These are phyloP conservation scores for Rhynchospora breviuscula DNA, from an alignment of 176 grass and related monocot genomes.

Conservation along the genomic window DNA sequence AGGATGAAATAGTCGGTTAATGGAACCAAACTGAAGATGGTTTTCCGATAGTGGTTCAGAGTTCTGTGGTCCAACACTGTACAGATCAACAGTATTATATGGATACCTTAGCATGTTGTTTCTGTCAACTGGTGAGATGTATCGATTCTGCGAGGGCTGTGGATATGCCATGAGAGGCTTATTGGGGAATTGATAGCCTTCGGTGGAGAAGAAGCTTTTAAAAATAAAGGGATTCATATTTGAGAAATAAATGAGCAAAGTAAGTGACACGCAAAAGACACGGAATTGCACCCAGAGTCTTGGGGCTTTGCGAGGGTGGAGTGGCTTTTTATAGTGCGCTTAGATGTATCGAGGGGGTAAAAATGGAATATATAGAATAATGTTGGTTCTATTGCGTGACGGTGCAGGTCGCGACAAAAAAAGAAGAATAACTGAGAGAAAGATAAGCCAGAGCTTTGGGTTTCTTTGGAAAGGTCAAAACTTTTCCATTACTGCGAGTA, in stretches of 20 bases:
- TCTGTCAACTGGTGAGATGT: not conserved
- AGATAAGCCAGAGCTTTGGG: slow-evolving; percentile 15
- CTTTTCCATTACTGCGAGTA: not conserved
- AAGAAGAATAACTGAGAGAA: not conserved
- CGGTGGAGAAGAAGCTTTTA: not conserved
- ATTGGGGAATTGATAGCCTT: not conserved
- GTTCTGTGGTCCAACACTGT: not conserved
- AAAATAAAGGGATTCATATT: not conserved
- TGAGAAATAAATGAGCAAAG: not conserved
- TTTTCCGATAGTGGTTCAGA: not conserved
- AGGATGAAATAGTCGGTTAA: not conserved
- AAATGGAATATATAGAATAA: not conserved
- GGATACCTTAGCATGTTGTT: slow-evolving; percentile 6
- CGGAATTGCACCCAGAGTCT: not conserved
- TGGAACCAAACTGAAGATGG: not conserved
- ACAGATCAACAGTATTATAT: not conserved
- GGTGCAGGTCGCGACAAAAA: not conserved
- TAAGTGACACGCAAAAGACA: not conserved
- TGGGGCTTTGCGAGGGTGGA: not conserved
- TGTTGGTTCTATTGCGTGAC: not conserved
- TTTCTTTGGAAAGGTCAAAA: slow-evolving; percentile 10
- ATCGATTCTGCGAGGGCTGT: not conserved
- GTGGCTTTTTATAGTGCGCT: not conserved
- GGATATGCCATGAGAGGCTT: not conserved
- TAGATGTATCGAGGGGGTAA: not conserved